A percentile compares a stretch with the other conserved stretches of the same genome.
phyloP scores from a whole-genome alignment of 2,329 filamentous ascomycete genomes.

The Nannizzia gypsea region DNA sequence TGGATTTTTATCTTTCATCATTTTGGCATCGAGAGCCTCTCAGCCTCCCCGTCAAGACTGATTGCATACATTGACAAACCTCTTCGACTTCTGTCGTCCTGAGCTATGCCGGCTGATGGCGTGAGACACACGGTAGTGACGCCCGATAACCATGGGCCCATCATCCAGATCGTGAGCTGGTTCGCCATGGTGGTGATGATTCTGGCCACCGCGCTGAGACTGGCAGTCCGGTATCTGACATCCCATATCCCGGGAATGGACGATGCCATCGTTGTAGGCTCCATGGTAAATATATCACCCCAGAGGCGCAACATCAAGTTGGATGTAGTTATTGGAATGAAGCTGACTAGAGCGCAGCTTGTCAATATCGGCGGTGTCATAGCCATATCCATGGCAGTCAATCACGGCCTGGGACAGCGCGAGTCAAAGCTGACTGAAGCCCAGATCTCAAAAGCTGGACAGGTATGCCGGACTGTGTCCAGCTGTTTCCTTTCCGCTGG shows the following conservation, averaged over 20 bases:
- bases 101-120: neutral
- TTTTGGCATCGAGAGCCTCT: neutral
- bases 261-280: neutral
- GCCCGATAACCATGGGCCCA: constrained; percentile 5
- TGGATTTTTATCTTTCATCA: neutral
- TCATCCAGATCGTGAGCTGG: constrained; percentile 1
- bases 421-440: neutral
- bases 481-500: too few species aligned
- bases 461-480: neutral
- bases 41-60: neutral
- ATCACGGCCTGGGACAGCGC: neutral
- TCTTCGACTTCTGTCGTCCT: neutral
- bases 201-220: neutral
- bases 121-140: constrained; percentile 3
- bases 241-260: neutral
- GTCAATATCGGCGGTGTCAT: constrained; percentile 2
- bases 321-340: neutral
- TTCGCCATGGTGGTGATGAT: constrained; percentile 5
- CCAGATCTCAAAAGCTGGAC: neutral
- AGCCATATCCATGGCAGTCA: constrained; percentile 3
- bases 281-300: neutral
- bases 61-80: neutral
- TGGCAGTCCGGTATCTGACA: neutral
- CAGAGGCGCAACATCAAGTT: neutral
- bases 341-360: neutral